A percentile compares a stretch with the other conserved stretches of the same genome.
Conservation (phyloP, 2,329 filamentous ascomycete species). For the Neonectria hederae region DNA sequence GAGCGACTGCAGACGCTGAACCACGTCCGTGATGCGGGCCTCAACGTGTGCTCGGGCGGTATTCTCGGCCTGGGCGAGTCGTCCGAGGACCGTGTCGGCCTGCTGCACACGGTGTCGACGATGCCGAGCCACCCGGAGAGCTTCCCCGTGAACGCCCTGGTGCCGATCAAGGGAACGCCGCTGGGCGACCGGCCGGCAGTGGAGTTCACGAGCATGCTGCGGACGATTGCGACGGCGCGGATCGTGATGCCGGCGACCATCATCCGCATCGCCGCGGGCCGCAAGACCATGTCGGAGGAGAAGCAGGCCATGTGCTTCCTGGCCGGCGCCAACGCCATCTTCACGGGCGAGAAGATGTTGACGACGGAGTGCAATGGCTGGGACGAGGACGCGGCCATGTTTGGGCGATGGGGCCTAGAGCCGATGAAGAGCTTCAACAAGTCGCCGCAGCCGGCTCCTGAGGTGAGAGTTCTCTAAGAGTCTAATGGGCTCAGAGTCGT, state of each 20-base stretch:
- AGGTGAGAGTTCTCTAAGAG: conserved; percentile 39
- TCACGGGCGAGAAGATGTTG: conserved; percentile 95
- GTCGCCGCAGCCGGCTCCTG: conserved; percentile 39
- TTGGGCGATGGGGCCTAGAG: conserved; percentile 81
- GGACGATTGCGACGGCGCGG: conserved; percentile 85
- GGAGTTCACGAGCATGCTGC: conserved; percentile 79
- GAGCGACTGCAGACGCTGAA: conserved; percentile 83
- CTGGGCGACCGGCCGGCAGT: conserved; percentile 78
- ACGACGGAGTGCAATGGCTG: conserved; percentile 92
- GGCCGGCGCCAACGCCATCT: conserved; percentile 93
- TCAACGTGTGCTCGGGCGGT: conserved; percentile 90
- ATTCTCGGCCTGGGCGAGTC: conserved; percentile 88
- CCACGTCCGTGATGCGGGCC: conserved; percentile 84
- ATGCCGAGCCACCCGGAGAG: conserved; percentile 86
- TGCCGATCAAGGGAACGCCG: conserved; percentile 90
- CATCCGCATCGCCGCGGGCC: conserved; percentile 84
- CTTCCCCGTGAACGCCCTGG: conserved; percentile 90
- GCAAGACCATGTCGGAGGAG: conserved; percentile 86
- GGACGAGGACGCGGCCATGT: conserved; percentile 88
- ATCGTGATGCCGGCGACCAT: conserved; percentile 87
- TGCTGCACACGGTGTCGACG: conserved; percentile 84
- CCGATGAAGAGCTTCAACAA: conserved; percentile 73
- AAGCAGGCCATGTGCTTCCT: conserved; percentile 91
- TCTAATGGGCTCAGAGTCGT: not conserved
- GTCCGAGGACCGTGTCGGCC: conserved; percentile 79